Conservation (phyloP, 108 stramenopile genomes). For the Nitzschia sp. region DNA sequence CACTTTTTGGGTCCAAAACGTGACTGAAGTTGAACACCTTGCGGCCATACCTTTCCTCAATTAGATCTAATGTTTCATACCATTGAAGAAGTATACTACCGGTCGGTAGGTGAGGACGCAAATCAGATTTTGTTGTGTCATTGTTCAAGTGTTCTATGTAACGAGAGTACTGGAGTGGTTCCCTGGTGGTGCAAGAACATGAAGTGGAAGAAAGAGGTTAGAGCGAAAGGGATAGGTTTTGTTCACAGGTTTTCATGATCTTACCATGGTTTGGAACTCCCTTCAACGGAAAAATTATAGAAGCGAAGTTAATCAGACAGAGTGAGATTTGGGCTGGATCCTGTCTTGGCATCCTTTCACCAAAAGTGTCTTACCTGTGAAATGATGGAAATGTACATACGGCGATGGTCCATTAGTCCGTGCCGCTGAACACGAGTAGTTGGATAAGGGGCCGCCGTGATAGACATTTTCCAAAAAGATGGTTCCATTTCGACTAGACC, state of each 20-base stretch:
- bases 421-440: not conserved
- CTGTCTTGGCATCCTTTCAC: conserved; percentile 15
- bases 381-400: conserved; percentile 42
- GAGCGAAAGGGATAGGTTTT: conserved; percentile 4
- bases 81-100: no score
- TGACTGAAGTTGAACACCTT: no score
- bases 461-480: not conserved
- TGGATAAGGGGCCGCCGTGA: not conserved
- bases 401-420: conserved; percentile 13
- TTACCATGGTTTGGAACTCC: conserved; percentile 19
- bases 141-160: no score
- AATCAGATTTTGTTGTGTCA: no score
- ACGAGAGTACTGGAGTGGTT: no score
- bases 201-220: not conserved
- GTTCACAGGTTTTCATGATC: not conserved
- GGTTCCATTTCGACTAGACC: conserved; percentile 14
- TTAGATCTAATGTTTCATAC: no score
- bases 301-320: no score
- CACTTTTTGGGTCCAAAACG: no score
- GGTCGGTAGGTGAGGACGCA: no score
- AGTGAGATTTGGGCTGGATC: not conserved
- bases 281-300: not conserved
- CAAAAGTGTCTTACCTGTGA: conserved; percentile 33
- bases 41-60: no score
- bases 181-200: no score